Conservation (phyloP, 805 yeast species). For the Zygotorulaspora florentina region DNA sequence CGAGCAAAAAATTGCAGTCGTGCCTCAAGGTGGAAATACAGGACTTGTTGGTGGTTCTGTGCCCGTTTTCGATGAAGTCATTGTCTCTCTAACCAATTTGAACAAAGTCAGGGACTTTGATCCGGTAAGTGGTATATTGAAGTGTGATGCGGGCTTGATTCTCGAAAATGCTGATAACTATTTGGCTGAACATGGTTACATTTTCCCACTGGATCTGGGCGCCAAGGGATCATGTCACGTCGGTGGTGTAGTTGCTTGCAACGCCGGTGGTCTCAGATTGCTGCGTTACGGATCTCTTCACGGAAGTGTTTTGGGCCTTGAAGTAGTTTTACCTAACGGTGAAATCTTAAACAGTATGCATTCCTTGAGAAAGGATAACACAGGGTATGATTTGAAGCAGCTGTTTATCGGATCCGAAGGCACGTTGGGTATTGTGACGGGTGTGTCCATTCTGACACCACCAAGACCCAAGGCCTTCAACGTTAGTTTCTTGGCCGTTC, state of each 20-base stretch:
- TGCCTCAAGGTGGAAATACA: constrained; percentile 97
- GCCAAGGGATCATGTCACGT: constrained; percentile 96
- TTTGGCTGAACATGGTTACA: constrained; percentile 75
- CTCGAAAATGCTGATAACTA: constrained; percentile 79
- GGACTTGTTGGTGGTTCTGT: constrained; percentile 93
- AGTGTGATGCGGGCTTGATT: constrained; percentile 87
- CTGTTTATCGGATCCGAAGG: constrained; percentile 93
- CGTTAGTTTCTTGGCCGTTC: constrained; percentile 83
- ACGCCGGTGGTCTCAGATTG: constrained; percentile 91
- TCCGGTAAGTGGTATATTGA: constrained; percentile 73
- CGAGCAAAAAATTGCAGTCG: constrained; percentile 71
- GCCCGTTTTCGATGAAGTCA: constrained; percentile 88
- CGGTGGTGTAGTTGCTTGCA: constrained; percentile 93
- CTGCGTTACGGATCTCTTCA: constrained; percentile 88
- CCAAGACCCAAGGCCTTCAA: constrained; percentile 80
- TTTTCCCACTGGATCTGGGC: constrained; percentile 90
- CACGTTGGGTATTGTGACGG: constrained; percentile 85
- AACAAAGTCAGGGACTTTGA: constrained; percentile 83
- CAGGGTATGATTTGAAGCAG: constrained; percentile 92
- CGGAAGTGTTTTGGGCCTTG: constrained; percentile 86
- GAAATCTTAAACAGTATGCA: constrained; percentile 73
- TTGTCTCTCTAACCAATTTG: constrained; percentile 63
- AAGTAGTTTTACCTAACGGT: constrained; percentile 91
- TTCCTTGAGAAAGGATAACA: constrained; percentile 87
- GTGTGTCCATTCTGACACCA: constrained; percentile 84